Evolutionary conservation across 768 basidiomycete species (phyloP).

Genomic region (Gymnopilus dilepis): DNA sequence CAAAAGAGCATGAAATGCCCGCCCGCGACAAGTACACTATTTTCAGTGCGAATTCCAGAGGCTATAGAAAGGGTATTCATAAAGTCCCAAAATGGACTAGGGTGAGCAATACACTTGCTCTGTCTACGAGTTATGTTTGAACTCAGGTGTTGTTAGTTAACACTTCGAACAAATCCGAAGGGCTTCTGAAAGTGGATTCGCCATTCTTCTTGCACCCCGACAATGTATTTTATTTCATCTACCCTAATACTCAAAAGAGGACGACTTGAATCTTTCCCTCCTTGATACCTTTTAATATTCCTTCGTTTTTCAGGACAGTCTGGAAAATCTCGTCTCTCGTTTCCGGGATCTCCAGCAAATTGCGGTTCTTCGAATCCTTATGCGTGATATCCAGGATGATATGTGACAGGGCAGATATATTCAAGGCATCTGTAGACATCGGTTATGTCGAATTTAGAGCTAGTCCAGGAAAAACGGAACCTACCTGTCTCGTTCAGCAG

Average conservation of each 20-base stretch:
- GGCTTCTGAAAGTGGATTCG: slow-evolving; percentile 69
- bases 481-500: slow-evolving; percentile 75
- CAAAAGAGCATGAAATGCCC: slow-evolving; percentile 93
- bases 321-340: slow-evolving; percentile 82
- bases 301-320: slow-evolving; percentile 66
- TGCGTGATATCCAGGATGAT: slow-evolving; percentile 81
- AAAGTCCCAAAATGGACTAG: slow-evolving; percentile 98
- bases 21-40: slow-evolving; percentile 95
- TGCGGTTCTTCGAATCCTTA: slow-evolving; percentile 77
- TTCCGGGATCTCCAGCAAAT: slow-evolving; percentile 82
- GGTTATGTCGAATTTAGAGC: slow-evolving; percentile 4
- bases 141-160: slow-evolving; percentile 56
- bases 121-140: slow-evolving; percentile 1
- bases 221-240: slow-evolving; percentile 27
- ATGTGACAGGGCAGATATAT: slow-evolving; percentile 78
- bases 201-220: slow-evolving; percentile 10
- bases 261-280: slow-evolving; percentile 82
- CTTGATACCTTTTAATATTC: slow-evolving; percentile 64
- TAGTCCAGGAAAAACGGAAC: background rate
- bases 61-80: slow-evolving; percentile 94
- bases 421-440: slow-evolving; percentile 62
- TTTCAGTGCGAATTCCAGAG: slow-evolving; percentile 68
- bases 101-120: slow-evolving; percentile 49
- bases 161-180: slow-evolving; percentile 85
- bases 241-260: slow-evolving; percentile 58